Evolutionary conservation across 352 stramenopile species (phyloP).

Genomic region (Peronospora belbahrii): DNA sequence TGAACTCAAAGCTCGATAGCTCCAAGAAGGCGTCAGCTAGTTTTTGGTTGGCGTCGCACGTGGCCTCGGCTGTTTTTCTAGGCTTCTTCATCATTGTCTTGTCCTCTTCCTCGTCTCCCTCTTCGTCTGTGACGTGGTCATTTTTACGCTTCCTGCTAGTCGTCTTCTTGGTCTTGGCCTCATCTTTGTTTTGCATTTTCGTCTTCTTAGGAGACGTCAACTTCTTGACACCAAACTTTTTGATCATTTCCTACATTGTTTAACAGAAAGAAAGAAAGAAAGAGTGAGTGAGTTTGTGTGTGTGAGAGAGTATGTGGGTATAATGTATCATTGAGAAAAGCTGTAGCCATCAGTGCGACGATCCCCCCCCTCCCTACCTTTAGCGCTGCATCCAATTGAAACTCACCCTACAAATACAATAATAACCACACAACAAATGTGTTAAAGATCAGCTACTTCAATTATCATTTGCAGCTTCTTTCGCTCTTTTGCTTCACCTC

Average conservation of each 20-base stretch:
- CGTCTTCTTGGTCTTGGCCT: conserved; percentile 19
- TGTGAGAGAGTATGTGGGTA: background rate
- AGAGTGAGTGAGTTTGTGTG: background rate
- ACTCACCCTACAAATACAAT: conserved; percentile 68
- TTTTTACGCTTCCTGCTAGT: conserved; percentile 2
- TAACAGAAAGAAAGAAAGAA: background rate
- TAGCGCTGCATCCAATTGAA: conserved; percentile 61
- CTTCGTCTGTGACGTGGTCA: conserved; percentile 25
- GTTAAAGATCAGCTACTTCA: background rate
- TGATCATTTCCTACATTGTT: conserved; percentile 53
- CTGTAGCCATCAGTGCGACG: background rate
- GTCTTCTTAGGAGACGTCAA: conserved; percentile 30
- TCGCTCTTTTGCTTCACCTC: conserved; percentile 28
- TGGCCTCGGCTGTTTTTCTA: conserved; percentile 48
- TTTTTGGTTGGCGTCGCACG: conserved; percentile 55
- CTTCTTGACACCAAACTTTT: conserved; percentile 65
- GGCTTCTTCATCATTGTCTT: conserved; percentile 45
- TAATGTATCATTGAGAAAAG: background rate
- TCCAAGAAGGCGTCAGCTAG: conserved; percentile 72
- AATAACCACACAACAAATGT: background rate
- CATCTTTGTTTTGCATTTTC: conserved; percentile 29
- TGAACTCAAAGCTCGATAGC: conserved; percentile 84
- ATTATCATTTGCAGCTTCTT: background rate
- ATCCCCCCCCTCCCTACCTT: too few relatives aligned
- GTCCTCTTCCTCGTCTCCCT: conserved; percentile 34